phyloP scores from a whole-genome alignment of 208 protist genomes.

The Wallacemonas rigidus region DNA sequence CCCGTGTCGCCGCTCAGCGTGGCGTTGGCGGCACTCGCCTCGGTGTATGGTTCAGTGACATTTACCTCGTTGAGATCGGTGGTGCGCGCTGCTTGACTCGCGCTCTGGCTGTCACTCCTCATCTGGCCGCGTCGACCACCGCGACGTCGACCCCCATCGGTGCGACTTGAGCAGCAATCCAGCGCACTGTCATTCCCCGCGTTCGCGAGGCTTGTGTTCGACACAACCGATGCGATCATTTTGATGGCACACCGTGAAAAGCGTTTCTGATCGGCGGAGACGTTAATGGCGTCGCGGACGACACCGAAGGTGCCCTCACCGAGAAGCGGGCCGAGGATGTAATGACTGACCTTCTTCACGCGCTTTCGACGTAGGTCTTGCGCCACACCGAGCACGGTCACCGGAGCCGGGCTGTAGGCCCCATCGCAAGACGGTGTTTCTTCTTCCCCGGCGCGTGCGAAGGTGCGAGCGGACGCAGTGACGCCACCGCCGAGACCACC shows the following conservation, averaged over 20 bases:
- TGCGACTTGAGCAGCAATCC: background rate
- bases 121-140: background rate
- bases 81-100: background rate
- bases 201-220: background rate
- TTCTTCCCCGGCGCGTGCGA: background rate
- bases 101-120: background rate
- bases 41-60: background rate
- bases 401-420: slow-evolving; percentile 25
- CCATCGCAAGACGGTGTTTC: slow-evolving; percentile 7
- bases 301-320: slow-evolving; percentile 78
- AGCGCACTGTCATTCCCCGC: background rate
- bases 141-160: background rate
- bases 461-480: background rate
- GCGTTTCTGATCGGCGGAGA: slow-evolving; percentile 40
- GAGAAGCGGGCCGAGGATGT: slow-evolving; percentile 78
- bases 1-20: background rate
- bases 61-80: background rate
- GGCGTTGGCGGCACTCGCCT: background rate
- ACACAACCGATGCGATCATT: slow-evolving; percentile 28
- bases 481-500: background rate
- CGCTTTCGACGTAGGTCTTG: slow-evolving; percentile 64
- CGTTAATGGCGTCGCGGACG: slow-evolving; percentile 80
- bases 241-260: slow-evolving; percentile 62
- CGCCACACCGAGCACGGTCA: slow-evolving; percentile 55
- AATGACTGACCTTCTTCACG: slow-evolving; percentile 81